Evolutionary conservation across 2,329 filamentous ascomycete genomes (phyloP).

Genomic region (Aspergillus felis): DNA sequence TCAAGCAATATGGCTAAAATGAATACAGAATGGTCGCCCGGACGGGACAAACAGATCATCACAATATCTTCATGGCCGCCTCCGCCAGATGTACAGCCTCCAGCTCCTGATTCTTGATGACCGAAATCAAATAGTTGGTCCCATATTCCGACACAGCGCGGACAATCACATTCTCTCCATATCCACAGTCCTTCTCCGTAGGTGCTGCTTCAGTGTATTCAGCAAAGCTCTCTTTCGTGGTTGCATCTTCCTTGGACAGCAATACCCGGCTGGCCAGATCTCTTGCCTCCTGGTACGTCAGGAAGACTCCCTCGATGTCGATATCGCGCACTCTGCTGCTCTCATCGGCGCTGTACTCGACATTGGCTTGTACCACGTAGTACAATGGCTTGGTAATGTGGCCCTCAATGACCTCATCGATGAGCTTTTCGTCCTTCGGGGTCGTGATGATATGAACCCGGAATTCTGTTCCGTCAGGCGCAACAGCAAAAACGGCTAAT

Average conservation of each 20-base stretch:
- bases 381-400: constrained; percentile 23
- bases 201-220: constrained; percentile 23
- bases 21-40: not conserved
- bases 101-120: constrained; percentile 24
- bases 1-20: not conserved
- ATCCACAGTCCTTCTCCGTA: constrained; percentile 24
- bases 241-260: constrained; percentile 13
- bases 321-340: constrained; percentile 14
- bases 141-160: constrained; percentile 23
- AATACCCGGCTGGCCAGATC: constrained; percentile 18
- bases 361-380: constrained; percentile 24
- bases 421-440: constrained; percentile 12
- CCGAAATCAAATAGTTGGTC: constrained; percentile 25
- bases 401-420: constrained; percentile 15
- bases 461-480: constrained; percentile 23
- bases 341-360: constrained; percentile 18
- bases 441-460: constrained; percentile 23
- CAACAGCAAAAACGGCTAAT: constrained; percentile 20
- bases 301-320: constrained; percentile 22
- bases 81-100: constrained; percentile 23
- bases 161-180: constrained; percentile 29
- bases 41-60: not conserved
- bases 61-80: constrained; percentile 12
- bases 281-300: constrained; percentile 21
- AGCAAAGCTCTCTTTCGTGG: constrained; percentile 23